These are phyloP conservation scores for Trichothecium sympodiale DNA, from an alignment of 2,329 filamentous ascomycete species.

Conservation along the genomic window DNA sequence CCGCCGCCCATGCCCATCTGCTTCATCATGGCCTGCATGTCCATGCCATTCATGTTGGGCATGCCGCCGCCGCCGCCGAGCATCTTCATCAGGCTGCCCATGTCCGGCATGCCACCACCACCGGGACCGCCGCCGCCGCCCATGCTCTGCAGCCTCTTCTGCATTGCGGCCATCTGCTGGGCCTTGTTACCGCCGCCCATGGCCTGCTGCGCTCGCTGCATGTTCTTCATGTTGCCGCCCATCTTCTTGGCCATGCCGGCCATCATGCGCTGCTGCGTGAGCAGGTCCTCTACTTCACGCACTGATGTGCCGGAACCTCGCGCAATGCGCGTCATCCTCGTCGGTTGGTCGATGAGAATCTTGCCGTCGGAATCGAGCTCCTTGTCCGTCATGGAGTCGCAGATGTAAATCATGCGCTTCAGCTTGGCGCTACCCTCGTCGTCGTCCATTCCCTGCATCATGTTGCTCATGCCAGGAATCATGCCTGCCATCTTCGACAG, in stretches of 20 bases:
- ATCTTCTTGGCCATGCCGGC: slow-evolving; percentile 98
- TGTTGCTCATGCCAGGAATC: slow-evolving; percentile 88
- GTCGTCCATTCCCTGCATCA: slow-evolving; percentile 95
- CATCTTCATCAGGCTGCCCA: slow-evolving; percentile 87
- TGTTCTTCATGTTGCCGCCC: slow-evolving; percentile 94
- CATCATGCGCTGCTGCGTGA: slow-evolving; percentile 99
- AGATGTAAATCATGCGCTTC: slow-evolving; percentile 98
- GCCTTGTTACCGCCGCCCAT: slow-evolving; percentile 87
- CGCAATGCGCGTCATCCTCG: slow-evolving; percentile 84
- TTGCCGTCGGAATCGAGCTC: slow-evolving; percentile 94
- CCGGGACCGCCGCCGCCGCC: slow-evolving; percentile 53
- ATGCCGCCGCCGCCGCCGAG: slow-evolving; percentile 54
- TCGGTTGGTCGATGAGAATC: slow-evolving; percentile 84
- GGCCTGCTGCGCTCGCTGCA: slow-evolving; percentile 84
- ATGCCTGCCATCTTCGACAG: slow-evolving; percentile 96
- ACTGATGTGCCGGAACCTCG: slow-evolving; percentile 85
- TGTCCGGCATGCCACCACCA: slow-evolving; percentile 60
- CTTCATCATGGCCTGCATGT: slow-evolving; percentile 73
- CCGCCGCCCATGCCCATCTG: slow-evolving; percentile 52
- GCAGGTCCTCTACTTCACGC: slow-evolving; percentile 83
- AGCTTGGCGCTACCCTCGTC: slow-evolving; percentile 90
- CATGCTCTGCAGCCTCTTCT: slow-evolving; percentile 89
- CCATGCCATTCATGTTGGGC: slow-evolving; percentile 50
- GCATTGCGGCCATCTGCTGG: slow-evolving; percentile 93
- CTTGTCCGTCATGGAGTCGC: slow-evolving; percentile 94